Conservation (phyloP, 2,329 filamentous ascomycete genomes). For the Aspergillaceae sp. region DNA sequence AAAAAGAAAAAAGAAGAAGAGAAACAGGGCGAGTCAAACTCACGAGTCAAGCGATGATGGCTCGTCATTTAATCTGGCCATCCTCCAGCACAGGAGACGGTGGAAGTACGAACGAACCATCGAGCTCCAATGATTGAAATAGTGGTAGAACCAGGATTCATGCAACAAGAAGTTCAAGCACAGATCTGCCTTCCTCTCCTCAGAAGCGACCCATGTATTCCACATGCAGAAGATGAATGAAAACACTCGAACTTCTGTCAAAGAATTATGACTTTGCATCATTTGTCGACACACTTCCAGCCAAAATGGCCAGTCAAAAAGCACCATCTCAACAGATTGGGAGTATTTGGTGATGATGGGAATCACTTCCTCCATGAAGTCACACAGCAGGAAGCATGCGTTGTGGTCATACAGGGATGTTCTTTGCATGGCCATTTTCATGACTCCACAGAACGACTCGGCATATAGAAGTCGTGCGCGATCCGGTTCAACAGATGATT, state of each 20-base stretch:
- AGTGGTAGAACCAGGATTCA: constrained; percentile 64
- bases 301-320: constrained; percentile 67
- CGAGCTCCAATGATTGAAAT: constrained; percentile 91
- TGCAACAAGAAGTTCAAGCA: constrained; percentile 69
- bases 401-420: constrained; percentile 74
- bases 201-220: constrained; percentile 60
- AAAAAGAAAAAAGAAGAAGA: neutral
- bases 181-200: constrained; percentile 58
- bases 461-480: constrained; percentile 62
- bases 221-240: constrained; percentile 74
- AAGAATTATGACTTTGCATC: constrained; percentile 73
- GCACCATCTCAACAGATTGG: constrained; percentile 37
- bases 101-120: constrained; percentile 94
- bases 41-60: constrained; percentile 59
- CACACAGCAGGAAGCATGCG: constrained; percentile 81
- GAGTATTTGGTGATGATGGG: constrained; percentile 56
- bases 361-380: constrained; percentile 77
- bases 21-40: constrained; percentile 28
- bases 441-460: constrained; percentile 61
- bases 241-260: constrained; percentile 78
- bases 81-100: constrained; percentile 79
- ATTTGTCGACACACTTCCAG: constrained; percentile 70
- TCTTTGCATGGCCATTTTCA: constrained; percentile 64
- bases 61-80: constrained; percentile 66
- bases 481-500: constrained; percentile 46